Percentiles rank a stretch among this genome's conserved stretches.
Evolutionary conservation across 257 asterid species (phyloP).

Genomic region (Forsythia viridissima): DNA sequence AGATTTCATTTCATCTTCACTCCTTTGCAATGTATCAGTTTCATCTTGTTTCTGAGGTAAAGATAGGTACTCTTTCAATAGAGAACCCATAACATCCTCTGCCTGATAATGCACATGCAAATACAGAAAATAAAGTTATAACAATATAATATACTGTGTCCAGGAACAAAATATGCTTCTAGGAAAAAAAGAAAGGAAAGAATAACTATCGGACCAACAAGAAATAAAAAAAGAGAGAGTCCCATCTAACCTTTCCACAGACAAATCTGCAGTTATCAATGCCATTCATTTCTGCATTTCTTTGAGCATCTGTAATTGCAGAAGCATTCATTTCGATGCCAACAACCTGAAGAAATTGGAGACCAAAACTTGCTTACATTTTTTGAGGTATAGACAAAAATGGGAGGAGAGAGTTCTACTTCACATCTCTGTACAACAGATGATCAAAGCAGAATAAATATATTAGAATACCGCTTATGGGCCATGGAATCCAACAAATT

Average conservation of each 20-base stretch:
- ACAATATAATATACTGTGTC: slow-evolving; percentile 15
- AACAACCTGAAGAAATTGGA: slow-evolving; percentile 66
- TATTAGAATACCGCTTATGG: not conserved
- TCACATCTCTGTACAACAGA: not conserved
- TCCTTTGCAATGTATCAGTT: slow-evolving; percentile 31
- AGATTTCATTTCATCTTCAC: slow-evolving; percentile 31
- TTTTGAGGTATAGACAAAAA: slow-evolving; percentile 8
- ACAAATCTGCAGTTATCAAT: slow-evolving; percentile 86
- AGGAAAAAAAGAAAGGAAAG: not conserved
- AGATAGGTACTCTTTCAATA: slow-evolving; percentile 80
- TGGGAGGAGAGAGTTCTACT: not conserved
- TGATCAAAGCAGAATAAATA: not conserved
- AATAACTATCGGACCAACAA: slow-evolving; percentile 1
- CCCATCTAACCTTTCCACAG: slow-evolving; percentile 75
- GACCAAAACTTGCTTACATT: slow-evolving; percentile 20
- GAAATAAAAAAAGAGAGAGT: slow-evolving; percentile 14
- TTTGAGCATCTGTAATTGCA: slow-evolving; percentile 88
- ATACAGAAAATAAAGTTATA: slow-evolving; percentile 17
- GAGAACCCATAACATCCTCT: slow-evolving; percentile 81
- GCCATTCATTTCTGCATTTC: slow-evolving; percentile 90
- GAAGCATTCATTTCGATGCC: slow-evolving; percentile 99
- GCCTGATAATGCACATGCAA: slow-evolving; percentile 55
- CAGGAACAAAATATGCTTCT: not conserved
- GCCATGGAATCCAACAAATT: too few species aligned
- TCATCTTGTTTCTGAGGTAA: slow-evolving; percentile 50